Conservation (phyloP, 495 filamentous ascomycete genomes). For the Podospora conica region DNA sequence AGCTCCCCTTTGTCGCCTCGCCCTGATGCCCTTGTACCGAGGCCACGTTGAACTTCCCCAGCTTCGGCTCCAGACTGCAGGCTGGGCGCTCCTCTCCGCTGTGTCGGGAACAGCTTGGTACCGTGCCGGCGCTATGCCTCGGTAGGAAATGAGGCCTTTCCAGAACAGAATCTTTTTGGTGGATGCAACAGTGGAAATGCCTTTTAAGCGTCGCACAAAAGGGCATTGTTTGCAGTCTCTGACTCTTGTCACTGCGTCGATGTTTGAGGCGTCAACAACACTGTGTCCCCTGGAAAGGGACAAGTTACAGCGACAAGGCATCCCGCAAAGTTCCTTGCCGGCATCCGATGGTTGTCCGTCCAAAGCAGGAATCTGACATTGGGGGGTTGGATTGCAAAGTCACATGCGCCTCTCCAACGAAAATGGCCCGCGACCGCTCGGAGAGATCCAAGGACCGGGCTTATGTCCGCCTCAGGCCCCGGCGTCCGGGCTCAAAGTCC, state of each 20-base stretch:
- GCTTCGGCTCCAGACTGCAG: constrained; percentile 6
- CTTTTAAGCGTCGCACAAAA: neutral
- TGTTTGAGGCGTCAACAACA: neutral
- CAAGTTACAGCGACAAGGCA: neutral
- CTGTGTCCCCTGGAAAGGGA: neutral
- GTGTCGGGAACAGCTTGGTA: constrained; percentile 4
- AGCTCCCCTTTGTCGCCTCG: neutral
- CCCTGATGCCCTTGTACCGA: neutral
- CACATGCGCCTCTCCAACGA: neutral
- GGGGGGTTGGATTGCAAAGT: neutral
- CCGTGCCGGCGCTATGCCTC: neutral
- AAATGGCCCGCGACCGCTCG: neutral
- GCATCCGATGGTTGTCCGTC: neutral
- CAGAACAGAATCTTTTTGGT: constrained; percentile 6
- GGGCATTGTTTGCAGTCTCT: neutral
- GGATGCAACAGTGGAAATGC: neutral
- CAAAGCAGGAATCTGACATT: neutral
- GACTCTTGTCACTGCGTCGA: neutral
- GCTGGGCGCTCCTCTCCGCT: constrained; percentile 2
- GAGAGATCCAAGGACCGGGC: neutral
- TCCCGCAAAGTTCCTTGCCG: neutral
- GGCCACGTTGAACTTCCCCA: constrained; percentile 1
- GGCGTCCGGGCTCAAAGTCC: neutral
- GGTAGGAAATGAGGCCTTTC: constrained; percentile 3
- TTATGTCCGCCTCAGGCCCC: neutral